Evolutionary conservation across 345 rosid genomes (phyloP), one percentile per base, ranked within the genome.

Genomic region (Lepidium africanum): DNA sequence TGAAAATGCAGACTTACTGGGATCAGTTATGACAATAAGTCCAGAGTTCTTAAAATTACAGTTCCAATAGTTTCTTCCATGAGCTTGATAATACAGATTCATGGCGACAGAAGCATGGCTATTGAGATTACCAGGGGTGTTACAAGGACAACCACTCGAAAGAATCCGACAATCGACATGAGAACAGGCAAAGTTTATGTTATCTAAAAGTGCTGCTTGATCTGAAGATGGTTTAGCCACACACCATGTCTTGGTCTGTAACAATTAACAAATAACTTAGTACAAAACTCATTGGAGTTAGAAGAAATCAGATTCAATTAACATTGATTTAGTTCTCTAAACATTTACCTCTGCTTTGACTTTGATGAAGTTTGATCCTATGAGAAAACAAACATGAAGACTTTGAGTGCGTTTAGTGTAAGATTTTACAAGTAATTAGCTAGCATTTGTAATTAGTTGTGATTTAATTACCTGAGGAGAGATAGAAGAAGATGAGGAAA

Each of bases 141-240:
- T 77, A 65, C 95, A 85, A 49, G 86, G 79, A 51, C 85, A 66
- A 0, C 85, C 89, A 50, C 27, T 81, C 10, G 68, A 77, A 33
- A 88, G 71, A 57, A 84, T 51, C 4, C 68, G 60, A 70, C 95
- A 88, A 45, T 84, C 84, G 4, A 81, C 80, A 23, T 84, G 81
- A 42, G 89, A 81, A 72, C 91, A 88, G 3, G 89, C 85, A 5
- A 32, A 88, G 63, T 84, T 72, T 40, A 88, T 70, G 73, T 84
- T 84, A 35, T 70, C 84, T 19, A 73, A 3, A 17, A 86, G 87
- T 13, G 83, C 35, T 27, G 79, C 78, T 49, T 73, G 72, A 57
- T 86, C 86, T 3, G 89, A 79, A 21, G 95, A 86, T 50, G 89
- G 89, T 77, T 88, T 88, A 0, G 95, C 89, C 59, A 86, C 81